A percentile compares a stretch with the other conserved stretches of the same genome.
These are phyloP conservation scores for Xylaria sp. DNA, from an alignment of 2,329 filamentous ascomycete genomes.

Conservation along the genomic window DNA sequence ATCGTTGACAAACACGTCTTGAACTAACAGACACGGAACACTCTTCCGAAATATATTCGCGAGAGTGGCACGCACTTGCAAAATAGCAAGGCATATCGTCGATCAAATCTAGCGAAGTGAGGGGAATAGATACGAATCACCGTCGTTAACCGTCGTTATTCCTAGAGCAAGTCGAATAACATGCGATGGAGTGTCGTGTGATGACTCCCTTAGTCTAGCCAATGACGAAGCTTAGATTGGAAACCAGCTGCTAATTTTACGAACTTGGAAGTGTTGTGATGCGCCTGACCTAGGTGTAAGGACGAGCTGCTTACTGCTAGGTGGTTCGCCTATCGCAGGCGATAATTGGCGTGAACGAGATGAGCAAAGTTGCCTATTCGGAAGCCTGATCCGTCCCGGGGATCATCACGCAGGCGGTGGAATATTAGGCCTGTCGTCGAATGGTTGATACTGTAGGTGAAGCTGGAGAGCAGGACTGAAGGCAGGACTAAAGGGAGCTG, in stretches of 20 bases:
- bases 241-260: not conserved
- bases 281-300: not conserved
- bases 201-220: not conserved
- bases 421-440: constrained; percentile 21
- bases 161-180: not conserved
- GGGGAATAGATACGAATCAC: not conserved
- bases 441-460: too few relatives aligned
- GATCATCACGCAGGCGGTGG: too few relatives aligned
- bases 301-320: too few relatives aligned
- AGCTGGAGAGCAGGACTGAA: not conserved
- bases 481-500: too few relatives aligned
- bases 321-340: not conserved
- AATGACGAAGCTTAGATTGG: not conserved
- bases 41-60: too few relatives aligned
- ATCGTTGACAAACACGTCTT: too few relatives aligned
- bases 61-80: too few relatives aligned
- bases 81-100: too few relatives aligned
- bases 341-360: not conserved
- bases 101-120: not conserved
- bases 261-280: not conserved
- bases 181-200: not conserved
- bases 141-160: not conserved
- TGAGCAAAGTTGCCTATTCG: not conserved
- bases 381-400: too few relatives aligned
- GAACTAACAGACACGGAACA: too few relatives aligned